A percentile compares a stretch with the other conserved stretches of the same genome.
phyloP scores from a whole-genome alignment of 1,139 yeast genomes.

The Yamadazyma membranifaciens region DNA sequence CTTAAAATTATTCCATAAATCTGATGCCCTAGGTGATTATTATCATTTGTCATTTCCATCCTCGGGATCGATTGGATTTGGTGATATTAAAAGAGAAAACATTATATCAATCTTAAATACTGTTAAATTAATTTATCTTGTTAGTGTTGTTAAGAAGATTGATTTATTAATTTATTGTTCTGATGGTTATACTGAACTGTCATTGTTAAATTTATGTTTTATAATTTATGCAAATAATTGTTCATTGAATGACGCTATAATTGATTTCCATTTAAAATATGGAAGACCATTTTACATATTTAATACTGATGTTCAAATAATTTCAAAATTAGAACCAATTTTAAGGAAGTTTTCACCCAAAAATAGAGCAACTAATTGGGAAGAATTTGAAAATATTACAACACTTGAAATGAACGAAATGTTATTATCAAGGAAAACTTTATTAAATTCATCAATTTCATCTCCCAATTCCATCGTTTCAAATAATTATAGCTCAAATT shows the following conservation, averaged over 20 bases:
- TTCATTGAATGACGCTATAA: slow-evolving; percentile 50
- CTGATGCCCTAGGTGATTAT: slow-evolving; percentile 22
- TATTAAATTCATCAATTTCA: slow-evolving; percentile 18
- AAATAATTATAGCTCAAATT: slow-evolving; percentile 1
- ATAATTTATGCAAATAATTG: slow-evolving; percentile 64
- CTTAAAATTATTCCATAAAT: slow-evolving; percentile 24
- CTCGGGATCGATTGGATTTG: slow-evolving; percentile 75
- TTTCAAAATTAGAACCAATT: slow-evolving; percentile 62
- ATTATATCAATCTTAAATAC: slow-evolving; percentile 59
- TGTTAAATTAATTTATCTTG: slow-evolving; percentile 57
- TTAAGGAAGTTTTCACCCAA: slow-evolving; percentile 56
- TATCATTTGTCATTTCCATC: slow-evolving; percentile 70
- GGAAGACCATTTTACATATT: slow-evolving; percentile 85
- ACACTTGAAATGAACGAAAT: slow-evolving; percentile 34
- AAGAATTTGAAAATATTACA: slow-evolving; percentile 28
- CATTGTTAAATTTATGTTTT: slow-evolving; percentile 69
- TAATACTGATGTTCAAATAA: slow-evolving; percentile 66
- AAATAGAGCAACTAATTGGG: slow-evolving; percentile 18
- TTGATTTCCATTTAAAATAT: slow-evolving; percentile 58
- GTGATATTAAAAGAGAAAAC: slow-evolving; percentile 59
- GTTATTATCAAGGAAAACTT: slow-evolving; percentile 18
- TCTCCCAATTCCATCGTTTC: neutral
- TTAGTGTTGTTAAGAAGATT: slow-evolving; percentile 28
- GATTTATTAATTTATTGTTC: slow-evolving; percentile 65
- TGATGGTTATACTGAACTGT: slow-evolving; percentile 92